phyloP scores from a whole-genome alignment of 805 yeast species.

The Candida sakaeoensis region DNA sequence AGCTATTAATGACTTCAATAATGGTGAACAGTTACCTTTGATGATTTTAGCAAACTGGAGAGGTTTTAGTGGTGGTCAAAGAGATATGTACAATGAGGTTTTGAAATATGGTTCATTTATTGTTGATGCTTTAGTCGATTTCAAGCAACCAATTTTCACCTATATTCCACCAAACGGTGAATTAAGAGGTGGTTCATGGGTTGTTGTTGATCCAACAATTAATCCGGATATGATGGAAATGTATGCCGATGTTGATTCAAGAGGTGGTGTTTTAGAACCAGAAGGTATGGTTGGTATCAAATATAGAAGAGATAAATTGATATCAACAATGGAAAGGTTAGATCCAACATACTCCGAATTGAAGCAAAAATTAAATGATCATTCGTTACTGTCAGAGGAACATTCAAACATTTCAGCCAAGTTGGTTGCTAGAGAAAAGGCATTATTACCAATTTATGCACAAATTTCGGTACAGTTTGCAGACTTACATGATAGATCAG shows the following conservation, averaged over 20 bases:
- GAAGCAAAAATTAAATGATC: constrained; percentile 55
- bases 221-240: constrained; percentile 97
- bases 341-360: constrained; percentile 71
- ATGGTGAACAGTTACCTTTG: constrained; percentile 96
- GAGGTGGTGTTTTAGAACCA: constrained; percentile 98
- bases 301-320: constrained; percentile 88
- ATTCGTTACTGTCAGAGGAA: constrained; percentile 57
- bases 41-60: constrained; percentile 99
- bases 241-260: constrained; percentile 94
- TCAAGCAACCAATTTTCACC: constrained; percentile 93
- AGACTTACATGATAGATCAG: constrained; percentile 95
- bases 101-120: constrained; percentile 95
- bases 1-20: constrained; percentile 94
- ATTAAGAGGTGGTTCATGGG: constrained; percentile 99
- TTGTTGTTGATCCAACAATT: constrained; percentile 97
- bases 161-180: constrained; percentile 99
- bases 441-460: constrained; percentile 79
- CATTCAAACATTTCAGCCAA: constrained; percentile 60
- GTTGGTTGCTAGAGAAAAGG: constrained; percentile 74
- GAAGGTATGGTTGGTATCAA: constrained; percentile 99
- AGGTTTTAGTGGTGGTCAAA: constrained; percentile 99
- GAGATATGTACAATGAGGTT: constrained; percentile 98
- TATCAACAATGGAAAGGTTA: constrained; percentile 87
- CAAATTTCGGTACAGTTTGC: constrained; percentile 96
- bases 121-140: constrained; percentile 94